A percentile compares a stretch with the other conserved stretches of the same genome.
Conservation (phyloP, 2,329 filamentous ascomycete species). For the Alternaria postmessia region DNA sequence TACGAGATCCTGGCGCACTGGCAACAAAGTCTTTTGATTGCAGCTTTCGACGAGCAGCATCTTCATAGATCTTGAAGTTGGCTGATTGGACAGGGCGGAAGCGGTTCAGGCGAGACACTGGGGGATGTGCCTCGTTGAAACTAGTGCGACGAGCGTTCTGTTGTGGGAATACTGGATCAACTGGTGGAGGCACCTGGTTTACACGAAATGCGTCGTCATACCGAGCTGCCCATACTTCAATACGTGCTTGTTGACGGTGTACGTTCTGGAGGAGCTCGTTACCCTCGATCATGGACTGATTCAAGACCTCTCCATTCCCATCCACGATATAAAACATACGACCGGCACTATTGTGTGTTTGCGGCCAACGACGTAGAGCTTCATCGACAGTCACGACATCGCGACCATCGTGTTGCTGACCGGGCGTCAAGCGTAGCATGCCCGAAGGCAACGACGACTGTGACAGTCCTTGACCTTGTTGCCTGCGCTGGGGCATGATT, state of each 20-base stretch:
- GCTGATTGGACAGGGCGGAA: neutral
- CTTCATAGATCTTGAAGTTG: neutral
- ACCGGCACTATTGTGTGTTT: neutral
- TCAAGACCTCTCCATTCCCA: neutral
- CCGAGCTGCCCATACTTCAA: neutral
- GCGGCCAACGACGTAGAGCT: neutral
- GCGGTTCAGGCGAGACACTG: neutral
- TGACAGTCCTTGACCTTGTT: neutral
- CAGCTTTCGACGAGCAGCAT: neutral
- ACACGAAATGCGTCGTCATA: neutral
- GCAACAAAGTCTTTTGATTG: neutral
- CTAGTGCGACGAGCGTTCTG: neutral
- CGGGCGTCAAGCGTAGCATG: neutral
- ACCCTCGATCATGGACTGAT: neutral
- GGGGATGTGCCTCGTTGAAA: neutral
- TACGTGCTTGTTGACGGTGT: neutral
- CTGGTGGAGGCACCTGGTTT: neutral
- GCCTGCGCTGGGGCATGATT: neutral
- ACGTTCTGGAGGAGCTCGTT: neutral
- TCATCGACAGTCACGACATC: neutral
- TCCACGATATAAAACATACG: slow-evolving; percentile 2
- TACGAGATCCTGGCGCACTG: slow-evolving; percentile 10
- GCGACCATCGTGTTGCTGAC: neutral
- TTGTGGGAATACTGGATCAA: neutral
- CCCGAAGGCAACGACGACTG: neutral